phyloP scores from a whole-genome alignment of 108 stramenopile species.

The Cyclostephanos tholiformis region DNA sequence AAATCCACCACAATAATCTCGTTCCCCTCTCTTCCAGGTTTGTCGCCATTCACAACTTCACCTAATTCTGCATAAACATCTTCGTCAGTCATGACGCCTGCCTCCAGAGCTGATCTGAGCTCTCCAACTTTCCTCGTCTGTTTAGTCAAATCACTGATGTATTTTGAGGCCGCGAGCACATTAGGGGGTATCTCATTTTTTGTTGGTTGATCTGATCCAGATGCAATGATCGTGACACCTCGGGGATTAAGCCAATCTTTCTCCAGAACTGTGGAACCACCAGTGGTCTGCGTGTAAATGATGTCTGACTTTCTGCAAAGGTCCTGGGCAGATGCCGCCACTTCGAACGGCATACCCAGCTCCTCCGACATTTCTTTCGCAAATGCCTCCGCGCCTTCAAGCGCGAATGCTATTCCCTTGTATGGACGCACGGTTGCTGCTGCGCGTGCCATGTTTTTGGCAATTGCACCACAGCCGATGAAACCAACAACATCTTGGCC shows the following conservation, averaged over 20 bases:
- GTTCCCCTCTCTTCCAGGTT: constrained; percentile 86
- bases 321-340: constrained; percentile 75
- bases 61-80: constrained; percentile 95
- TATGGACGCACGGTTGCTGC: constrained; percentile 82
- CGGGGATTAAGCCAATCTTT: constrained; percentile 77
- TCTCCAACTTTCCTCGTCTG: constrained; percentile 93
- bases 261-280: constrained; percentile 76
- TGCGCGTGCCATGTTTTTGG: constrained; percentile 89
- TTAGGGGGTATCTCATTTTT: constrained; percentile 93
- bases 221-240: constrained; percentile 92
- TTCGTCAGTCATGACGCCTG: constrained; percentile 86
- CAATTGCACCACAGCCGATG: constrained; percentile 90
- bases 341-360: constrained; percentile 79
- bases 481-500: constrained; percentile 82
- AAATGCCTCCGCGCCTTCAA: constrained; percentile 80
- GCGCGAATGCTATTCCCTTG: constrained; percentile 76
- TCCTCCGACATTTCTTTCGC: constrained; percentile 78
- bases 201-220: constrained; percentile 92
- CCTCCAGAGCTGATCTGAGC: constrained; percentile 79
- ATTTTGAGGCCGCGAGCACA: constrained; percentile 78
- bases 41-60: constrained; percentile 90
- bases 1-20: constrained; percentile 96
- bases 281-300: constrained; percentile 92
- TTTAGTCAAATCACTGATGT: constrained; percentile 86
- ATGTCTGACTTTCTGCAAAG: constrained; percentile 75